Percentiles rank a stretch among this genome's conserved stretches.
Evolutionary conservation across 495 filamentous ascomycete species (phyloP).

Genomic region (Talaromyces adpressus): DNA sequence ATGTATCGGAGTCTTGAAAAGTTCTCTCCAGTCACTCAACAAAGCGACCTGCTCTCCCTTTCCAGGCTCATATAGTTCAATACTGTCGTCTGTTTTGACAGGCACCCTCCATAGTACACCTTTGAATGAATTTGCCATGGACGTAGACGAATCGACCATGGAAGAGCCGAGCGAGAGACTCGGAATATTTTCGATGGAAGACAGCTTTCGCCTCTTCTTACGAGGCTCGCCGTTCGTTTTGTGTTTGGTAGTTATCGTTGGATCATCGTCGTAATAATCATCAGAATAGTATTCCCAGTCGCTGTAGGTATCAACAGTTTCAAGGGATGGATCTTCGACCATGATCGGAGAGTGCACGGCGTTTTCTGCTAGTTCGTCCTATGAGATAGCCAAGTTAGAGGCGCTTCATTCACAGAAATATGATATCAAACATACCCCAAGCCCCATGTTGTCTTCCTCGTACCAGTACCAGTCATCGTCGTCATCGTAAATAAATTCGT

Average conservation of each 20-base stretch:
- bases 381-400: background rate
- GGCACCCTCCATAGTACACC: constrained; percentile 34
- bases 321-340: constrained; percentile 33
- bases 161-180: constrained; percentile 6
- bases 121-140: constrained; percentile 27
- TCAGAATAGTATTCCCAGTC: constrained; percentile 47
- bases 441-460: constrained; percentile 33
- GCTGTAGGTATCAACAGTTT: constrained; percentile 36
- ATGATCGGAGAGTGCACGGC: constrained; percentile 35
- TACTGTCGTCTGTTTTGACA: constrained; percentile 18
- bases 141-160: background rate
- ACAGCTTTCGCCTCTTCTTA: constrained; percentile 9
- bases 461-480: constrained; percentile 35
- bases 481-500: constrained; percentile 40
- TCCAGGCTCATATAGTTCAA: constrained; percentile 31
- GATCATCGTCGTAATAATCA: constrained; percentile 44
- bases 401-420: background rate
- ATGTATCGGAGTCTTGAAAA: constrained; percentile 31
- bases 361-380: constrained; percentile 44
- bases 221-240: constrained; percentile 11
- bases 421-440: constrained; percentile 29
- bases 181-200: background rate
- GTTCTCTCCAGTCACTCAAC: constrained; percentile 45
- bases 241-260: constrained; percentile 20
- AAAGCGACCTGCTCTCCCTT: constrained; percentile 36